Evolutionary conservation across 768 basidiomycete species (phyloP), one percentile per base, ranked within the genome.

Genomic region (Russula emetica): DNA sequence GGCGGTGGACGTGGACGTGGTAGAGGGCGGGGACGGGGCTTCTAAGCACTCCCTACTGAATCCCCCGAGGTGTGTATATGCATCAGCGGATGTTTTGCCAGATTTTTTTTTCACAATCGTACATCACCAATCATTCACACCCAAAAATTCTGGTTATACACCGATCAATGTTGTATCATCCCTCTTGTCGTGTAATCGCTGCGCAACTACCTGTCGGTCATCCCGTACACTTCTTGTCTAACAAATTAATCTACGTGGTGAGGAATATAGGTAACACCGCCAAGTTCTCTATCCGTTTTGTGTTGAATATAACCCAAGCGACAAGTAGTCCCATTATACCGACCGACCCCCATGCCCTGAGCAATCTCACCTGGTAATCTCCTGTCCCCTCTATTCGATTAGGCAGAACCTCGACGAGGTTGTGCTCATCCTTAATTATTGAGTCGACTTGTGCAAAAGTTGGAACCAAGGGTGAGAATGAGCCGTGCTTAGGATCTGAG

Each of bases 11-110:
- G 85, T 53, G 78, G 79, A 22, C 73, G 82, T 30, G 80, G 82
- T 28, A 74, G 86, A 20, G 83, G 84, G 32, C 75, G 86, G 56
- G 83, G 85, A 20, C 68, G 75, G 45, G 74, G 75, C 24, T 69
- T 67, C 16, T 70, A 30, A 62, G 34, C 13, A 28, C 34, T 9
- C 2, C 22, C 52, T 58, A 42, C 32, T 18, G 28, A 49, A 55
- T 26, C 26, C 18, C 36, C 18, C 55, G 51, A 55, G 53, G 51
- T 36, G 55, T 57, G n/a, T 54, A 14, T 47, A 32, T 54, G 47
- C 22, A 18, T 30, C 32, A 36, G 24, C 51, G 52, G 42, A 38
- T 58, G 28, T 34, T 42, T 47, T 47, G 44, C 30, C 61, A 22
- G 36, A 45, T 36, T 26, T 42, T 28, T 45, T 18, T 42, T 36